These are phyloP conservation scores for Monosporascus sp. DNA, from an alignment of 2,329 filamentous ascomycete species.

Conservation along the genomic window DNA sequence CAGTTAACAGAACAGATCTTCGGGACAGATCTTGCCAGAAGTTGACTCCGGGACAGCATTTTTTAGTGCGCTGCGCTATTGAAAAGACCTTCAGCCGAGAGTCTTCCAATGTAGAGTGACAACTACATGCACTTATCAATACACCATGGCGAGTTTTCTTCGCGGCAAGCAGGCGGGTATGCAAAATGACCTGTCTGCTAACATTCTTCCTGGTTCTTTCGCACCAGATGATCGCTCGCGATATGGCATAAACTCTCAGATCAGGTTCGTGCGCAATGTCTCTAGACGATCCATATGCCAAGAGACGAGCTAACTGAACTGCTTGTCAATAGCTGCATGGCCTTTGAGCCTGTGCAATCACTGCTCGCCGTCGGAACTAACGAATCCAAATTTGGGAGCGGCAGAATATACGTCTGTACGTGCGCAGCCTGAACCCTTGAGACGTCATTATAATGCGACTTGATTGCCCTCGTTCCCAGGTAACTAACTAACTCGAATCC, in stretches of 20 bases:
- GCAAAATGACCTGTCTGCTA: constrained; percentile 81
- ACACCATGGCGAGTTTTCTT: constrained; percentile 75
- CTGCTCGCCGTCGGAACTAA: constrained; percentile 87
- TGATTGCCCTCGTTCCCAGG: too few relatives aligned
- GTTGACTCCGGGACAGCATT: too few relatives aligned
- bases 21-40: too few relatives aligned
- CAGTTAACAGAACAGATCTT: background rate
- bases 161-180: constrained; percentile 91
- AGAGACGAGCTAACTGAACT: constrained; percentile 3
- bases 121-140: background rate
- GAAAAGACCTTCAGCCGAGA: background rate
- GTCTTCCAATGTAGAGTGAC: too few relatives aligned
- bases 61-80: background rate
- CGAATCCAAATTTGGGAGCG: constrained; percentile 78
- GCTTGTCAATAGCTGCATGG: constrained; percentile 64
- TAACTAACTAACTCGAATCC: background rate
- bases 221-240: constrained; percentile 76
- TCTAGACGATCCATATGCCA: background rate
- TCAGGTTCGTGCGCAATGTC: constrained; percentile 43
- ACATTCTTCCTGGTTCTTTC: constrained; percentile 73
- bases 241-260: constrained; percentile 76
- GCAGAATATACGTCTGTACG: constrained; percentile 72
- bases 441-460: background rate
- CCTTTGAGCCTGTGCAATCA: constrained; percentile 91
- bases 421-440: constrained; percentile 20